These are phyloP conservation scores for Scheffersomyces quercinus DNA, from an alignment of 1,139 yeast genomes.

Conservation along the genomic window DNA sequence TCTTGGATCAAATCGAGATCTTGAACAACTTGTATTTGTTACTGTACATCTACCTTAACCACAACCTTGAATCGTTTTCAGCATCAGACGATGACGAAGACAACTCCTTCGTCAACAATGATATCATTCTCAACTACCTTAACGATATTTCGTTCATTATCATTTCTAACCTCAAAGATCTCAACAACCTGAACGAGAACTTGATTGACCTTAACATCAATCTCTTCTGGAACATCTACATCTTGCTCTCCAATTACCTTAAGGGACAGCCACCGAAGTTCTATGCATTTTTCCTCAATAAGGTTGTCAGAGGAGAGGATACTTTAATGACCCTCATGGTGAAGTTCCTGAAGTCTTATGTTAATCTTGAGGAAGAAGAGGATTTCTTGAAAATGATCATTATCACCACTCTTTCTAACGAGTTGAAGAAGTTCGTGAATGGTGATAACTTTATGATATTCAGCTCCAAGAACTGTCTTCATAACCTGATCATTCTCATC, in stretches of 20 bases:
- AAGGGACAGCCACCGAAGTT: slow-evolving; percentile 40
- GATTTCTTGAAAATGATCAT: slow-evolving; percentile 36
- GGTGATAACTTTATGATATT: slow-evolving; percentile 33
- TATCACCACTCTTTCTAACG: slow-evolving; percentile 42
- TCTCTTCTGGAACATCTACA: slow-evolving; percentile 48
- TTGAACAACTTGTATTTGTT: slow-evolving; percentile 34
- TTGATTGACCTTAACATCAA: slow-evolving; percentile 21
- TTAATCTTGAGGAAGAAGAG: slow-evolving; percentile 25
- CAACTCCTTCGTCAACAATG: slow-evolving; percentile 14
- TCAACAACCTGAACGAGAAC: slow-evolving; percentile 16
- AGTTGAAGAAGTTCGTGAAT: slow-evolving; percentile 36
- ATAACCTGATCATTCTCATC: slow-evolving; percentile 48
- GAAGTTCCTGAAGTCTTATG: slow-evolving; percentile 14
- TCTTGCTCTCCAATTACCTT: slow-evolving; percentile 39
- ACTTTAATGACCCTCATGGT: slow-evolving; percentile 9
- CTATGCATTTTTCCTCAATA: slow-evolving; percentile 34
- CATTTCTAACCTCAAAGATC: slow-evolving; percentile 15
- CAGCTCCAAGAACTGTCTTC: slow-evolving; percentile 42
- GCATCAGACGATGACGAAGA: slow-evolving; percentile 11
- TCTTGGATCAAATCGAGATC: slow-evolving; percentile 44
- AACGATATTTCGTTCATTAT: slow-evolving; percentile 37
- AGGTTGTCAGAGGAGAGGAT: slow-evolving; percentile 7
- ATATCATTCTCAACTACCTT: slow-evolving; percentile 43
- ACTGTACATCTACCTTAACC: slow-evolving; percentile 31
- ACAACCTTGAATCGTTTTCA: slow-evolving; percentile 22